Evolutionary conservation across 176 grass and related monocot genomes (phyloP).

Genomic region (Carex littledalei): DNA sequence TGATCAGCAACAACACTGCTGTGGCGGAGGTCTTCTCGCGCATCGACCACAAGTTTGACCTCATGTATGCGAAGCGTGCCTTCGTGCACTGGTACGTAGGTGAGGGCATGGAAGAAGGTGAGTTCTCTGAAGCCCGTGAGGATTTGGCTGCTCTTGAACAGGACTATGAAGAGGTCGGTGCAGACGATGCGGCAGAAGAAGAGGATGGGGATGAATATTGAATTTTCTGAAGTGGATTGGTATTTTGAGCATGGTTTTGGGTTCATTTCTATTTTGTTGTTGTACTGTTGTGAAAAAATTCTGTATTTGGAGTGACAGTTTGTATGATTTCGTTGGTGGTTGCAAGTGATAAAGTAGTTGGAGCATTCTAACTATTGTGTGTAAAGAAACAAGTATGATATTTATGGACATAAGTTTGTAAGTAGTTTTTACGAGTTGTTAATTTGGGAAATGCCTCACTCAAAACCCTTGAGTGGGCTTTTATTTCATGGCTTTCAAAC

Average conservation of each 20-base stretch:
- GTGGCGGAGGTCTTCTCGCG: constrained; percentile 77
- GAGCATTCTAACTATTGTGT: constrained; percentile 5
- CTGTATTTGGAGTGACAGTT: not conserved
- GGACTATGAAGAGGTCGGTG: constrained; percentile 76
- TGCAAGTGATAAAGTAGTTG: not conserved
- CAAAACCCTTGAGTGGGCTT: not conserved
- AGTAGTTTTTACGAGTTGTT: not conserved
- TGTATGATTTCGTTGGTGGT: not conserved
- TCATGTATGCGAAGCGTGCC: constrained; percentile 71
- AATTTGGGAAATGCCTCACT: not conserved
- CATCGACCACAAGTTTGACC: constrained; percentile 76
- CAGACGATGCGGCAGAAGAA: constrained; percentile 35
- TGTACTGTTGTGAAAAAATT: not conserved
- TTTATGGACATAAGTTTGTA: not conserved
- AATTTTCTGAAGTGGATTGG: not conserved
- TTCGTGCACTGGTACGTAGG: constrained; percentile 87
- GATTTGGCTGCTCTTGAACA: constrained; percentile 69
- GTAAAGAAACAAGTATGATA: not conserved
- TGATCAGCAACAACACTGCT: constrained; percentile 81
- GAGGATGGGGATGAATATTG: constrained; percentile 46
- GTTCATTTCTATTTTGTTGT: constrained; percentile 5
- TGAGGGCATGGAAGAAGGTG: constrained; percentile 86
- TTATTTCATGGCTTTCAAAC: not conserved
- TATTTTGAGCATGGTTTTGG: constrained; percentile 2
- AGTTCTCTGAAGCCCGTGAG: constrained; percentile 79